These are phyloP conservation scores for Acanthamoeba royreba DNA, from an alignment of 208 protist species.

Conservation along the genomic window DNA sequence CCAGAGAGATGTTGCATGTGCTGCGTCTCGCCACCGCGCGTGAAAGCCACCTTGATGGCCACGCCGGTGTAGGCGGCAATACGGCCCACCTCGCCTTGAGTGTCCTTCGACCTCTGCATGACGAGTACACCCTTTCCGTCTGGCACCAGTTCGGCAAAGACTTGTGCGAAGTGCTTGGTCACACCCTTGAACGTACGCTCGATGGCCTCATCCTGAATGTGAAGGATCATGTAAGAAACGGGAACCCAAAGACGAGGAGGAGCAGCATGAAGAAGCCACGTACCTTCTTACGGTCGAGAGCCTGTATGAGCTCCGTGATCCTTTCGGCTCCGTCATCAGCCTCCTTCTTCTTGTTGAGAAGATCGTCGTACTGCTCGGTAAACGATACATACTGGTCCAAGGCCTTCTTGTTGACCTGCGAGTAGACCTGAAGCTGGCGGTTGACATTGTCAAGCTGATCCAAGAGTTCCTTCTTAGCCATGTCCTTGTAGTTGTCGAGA, in stretches of 20 bases:
- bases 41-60: slow-evolving; percentile 84
- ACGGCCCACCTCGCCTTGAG: background rate
- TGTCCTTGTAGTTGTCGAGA: background rate
- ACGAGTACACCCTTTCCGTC: slow-evolving; percentile 81
- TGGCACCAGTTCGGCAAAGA: slow-evolving; percentile 95
- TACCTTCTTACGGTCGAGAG: slow-evolving; percentile 91
- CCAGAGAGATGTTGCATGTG: slow-evolving; percentile 92
- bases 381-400: slow-evolving; percentile 95
- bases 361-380: slow-evolving; percentile 84
- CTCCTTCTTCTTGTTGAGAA: slow-evolving; percentile 83
- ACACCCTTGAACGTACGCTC: slow-evolving; percentile 95
- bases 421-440: slow-evolving; percentile 86
- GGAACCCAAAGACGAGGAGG: background rate
- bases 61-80: slow-evolving; percentile 83
- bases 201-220: slow-evolving; percentile 92
- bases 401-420: slow-evolving; percentile 98
- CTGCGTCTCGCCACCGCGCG: slow-evolving; percentile 48
- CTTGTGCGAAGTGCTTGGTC: slow-evolving; percentile 92
- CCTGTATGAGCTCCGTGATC: slow-evolving; percentile 93
- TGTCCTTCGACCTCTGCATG: slow-evolving; percentile 65
- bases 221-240: background rate
- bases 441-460: slow-evolving; percentile 43
- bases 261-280: background rate
- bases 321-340: slow-evolving; percentile 84
- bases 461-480: background rate